Evolutionary conservation across 257 asterid species (phyloP).

Genomic region (Nicotiana tomentosiformis): DNA sequence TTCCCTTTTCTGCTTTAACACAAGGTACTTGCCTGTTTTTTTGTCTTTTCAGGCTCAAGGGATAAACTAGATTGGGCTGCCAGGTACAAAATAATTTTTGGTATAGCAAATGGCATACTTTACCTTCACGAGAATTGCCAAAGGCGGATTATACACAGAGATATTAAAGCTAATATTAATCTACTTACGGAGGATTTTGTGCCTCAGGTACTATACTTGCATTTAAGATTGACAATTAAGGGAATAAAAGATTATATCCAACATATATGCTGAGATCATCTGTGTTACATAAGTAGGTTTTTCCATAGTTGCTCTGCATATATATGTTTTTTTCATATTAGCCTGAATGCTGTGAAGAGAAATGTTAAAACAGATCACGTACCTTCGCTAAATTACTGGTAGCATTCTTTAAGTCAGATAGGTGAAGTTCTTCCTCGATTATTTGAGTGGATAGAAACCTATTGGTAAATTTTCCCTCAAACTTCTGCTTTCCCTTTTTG

Average conservation of each 20-base stretch:
- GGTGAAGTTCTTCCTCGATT: constrained; percentile 43
- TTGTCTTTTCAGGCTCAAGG: constrained; percentile 30
- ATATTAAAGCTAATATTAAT: constrained; percentile 59
- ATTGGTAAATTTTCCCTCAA: constrained; percentile 14
- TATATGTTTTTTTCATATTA: not conserved
- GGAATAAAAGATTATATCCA: too few relatives aligned
- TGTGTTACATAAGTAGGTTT: too few relatives aligned
- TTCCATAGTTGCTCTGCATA: too few relatives aligned
- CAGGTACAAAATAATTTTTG: constrained; percentile 57
- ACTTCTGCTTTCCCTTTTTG: constrained; percentile 25
- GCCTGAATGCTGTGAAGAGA: not conserved
- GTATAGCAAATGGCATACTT: constrained; percentile 58
- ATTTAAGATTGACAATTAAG: too few relatives aligned
- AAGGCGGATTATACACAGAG: constrained; percentile 61
- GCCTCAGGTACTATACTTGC: constrained; percentile 42
- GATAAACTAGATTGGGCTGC: constrained; percentile 40
- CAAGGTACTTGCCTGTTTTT: not conserved
- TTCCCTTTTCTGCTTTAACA: not conserved
- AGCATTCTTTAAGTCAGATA: constrained; percentile 30
- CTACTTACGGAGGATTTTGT: constrained; percentile 55
- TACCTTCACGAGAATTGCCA: constrained; percentile 61
- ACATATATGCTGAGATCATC: too few relatives aligned
- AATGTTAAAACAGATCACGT: not conserved
- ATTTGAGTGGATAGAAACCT: constrained; percentile 13
- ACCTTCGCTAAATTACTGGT: constrained; percentile 46